Evolutionary conservation across 495 filamentous ascomycete species (phyloP), one percentile per base, ranked within the genome.

Genomic region (Aspergillus incahuasiensis): DNA sequence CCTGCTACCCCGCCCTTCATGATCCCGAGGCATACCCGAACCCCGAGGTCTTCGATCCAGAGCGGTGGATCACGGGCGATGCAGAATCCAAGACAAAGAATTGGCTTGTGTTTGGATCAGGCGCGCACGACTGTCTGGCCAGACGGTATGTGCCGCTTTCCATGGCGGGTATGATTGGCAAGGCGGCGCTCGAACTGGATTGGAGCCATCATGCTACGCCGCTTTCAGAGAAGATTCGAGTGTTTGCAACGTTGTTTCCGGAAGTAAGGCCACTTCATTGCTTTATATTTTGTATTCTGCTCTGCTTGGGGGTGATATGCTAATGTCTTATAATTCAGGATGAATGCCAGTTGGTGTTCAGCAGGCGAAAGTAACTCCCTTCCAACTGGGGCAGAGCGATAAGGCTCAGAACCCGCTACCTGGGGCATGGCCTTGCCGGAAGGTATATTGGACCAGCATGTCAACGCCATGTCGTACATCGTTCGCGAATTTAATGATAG

Each of bases 171-270:
- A 88, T 96, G 81, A 81, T 97, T 66, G 91, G 90, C 13, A 96
- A 92, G 72, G 89, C 92, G 0, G 85, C 87, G 40, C 68, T 95
- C 61, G 75, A 83, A 54, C 69, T 96, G 39, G 85, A 96, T 66
- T 97, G 92, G 92, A 76, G 81, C 66, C 92, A 97, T 69, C 78
- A 89, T 68, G 67, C 86, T 24, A 97, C 92, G 12, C 75, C 80
- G 0, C 57, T 69, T 30, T 92, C 88, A 0, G 92, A 97, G 70
- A 84, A 94, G 73, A 96, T 97, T 66, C 86, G 91, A 73, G 91
- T 96, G 22, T 97, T 97, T 75, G 92, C 92, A 1, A 95, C 90
- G 12, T 85, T 97, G 34, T 97, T 97, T 75, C 92, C 92, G 30
- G 88, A 86, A 87, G 91, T 94, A 70, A 71, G 87, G n/a, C n/a